phyloP scores from a whole-genome alignment of 1,284 basidiomycete species.

The Sanguinoderma infundibulare region DNA sequence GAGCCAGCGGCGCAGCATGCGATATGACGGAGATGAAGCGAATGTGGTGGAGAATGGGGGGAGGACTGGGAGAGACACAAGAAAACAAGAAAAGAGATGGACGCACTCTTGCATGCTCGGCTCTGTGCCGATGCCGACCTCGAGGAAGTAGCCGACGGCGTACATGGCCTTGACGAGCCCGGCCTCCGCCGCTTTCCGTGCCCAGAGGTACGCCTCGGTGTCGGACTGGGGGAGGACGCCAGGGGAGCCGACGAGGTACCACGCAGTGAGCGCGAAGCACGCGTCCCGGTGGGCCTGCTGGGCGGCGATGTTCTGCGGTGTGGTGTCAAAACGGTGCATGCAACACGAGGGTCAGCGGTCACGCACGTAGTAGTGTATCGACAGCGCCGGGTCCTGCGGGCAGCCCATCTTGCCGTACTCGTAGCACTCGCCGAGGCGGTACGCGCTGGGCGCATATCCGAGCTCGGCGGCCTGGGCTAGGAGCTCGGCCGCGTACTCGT shows the following conservation, averaged over 20 bases:
- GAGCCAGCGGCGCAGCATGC: background rate
- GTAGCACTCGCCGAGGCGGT: slow-evolving; percentile 97
- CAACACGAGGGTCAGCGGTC: slow-evolving; percentile 2
- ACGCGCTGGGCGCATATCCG: slow-evolving; percentile 95
- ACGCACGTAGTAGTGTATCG: slow-evolving; percentile 97
- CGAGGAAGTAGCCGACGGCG: slow-evolving; percentile 96
- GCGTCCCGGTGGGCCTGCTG: slow-evolving; percentile 97
- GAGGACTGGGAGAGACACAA: background rate
- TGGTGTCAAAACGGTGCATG: slow-evolving; percentile 3
- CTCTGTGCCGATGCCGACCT: slow-evolving; percentile 87
- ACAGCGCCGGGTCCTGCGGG: slow-evolving; percentile 95
- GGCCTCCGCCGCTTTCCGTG: slow-evolving; percentile 88
- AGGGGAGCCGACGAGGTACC: slow-evolving; percentile 98
- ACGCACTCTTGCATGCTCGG: slow-evolving; percentile 72
- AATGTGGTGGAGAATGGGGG: background rate
- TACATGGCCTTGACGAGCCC: slow-evolving; percentile 95
- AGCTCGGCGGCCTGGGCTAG: slow-evolving; percentile 95
- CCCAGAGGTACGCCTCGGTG: slow-evolving; percentile 96
- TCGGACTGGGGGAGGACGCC: slow-evolving; percentile 98
- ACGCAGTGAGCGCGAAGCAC: slow-evolving; percentile 97
- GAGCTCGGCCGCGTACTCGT: slow-evolving; percentile 94
- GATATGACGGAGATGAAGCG: background rate
- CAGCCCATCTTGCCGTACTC: slow-evolving; percentile 99
- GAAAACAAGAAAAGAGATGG: slow-evolving; percentile 1
- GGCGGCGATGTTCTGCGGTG: slow-evolving; percentile 88